Base-by-base conservation (phyloP, 108 stramenopile species). In the Cyclotella kingstonii region DNA sequence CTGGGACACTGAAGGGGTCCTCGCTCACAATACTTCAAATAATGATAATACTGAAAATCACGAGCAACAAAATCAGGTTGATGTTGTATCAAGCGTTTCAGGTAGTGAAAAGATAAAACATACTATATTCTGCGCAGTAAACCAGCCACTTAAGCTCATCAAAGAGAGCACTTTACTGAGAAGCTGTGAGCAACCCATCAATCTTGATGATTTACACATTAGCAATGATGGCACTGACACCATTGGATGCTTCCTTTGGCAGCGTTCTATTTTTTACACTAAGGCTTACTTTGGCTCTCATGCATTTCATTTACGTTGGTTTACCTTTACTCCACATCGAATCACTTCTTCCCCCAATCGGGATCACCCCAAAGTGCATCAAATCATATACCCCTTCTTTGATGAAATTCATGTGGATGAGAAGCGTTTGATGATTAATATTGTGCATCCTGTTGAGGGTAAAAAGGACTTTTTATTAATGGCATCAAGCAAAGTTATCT, bases 231-330 rank as follows among this genome's bases (percentile, higher is more conserved):
- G 66, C 38, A 54, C 10, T 12, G 7, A 66, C 34, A 51, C 60
- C 36, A 58, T 73, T 8, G 47, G 57, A 10, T 83, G 83, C 34
- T 81, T 82, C 66, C 60, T 85, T 2, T 90, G 83, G 81, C 83
- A 90, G 51, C 57, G 72, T 21, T 83, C 81, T 5, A 45, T 66
- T 4, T 90, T 90, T 46, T 90, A 90, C 59, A 77, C 62, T 40
- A 84, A 81, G 54, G 82, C 83, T 14, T 46, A 61, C 17, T 70
- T 83, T 52, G 79, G 68, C 14, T 48, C 59, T 0, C 60, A 82
- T 68, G 88, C 78, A 14, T 90, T 85, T 72, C 73, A 83, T 40
- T 55, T 86, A 31, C 69, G 85, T 28, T 86, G 85, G 85, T 90
- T 90, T 45, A 80, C 70, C 39, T 68, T 90, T 28, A 72, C 79